Percentiles rank a stretch among this genome's conserved stretches.
These are phyloP conservation scores for Penicillium sp. DNA, from an alignment of 2,329 filamentous ascomycete species.

Conservation along the genomic window DNA sequence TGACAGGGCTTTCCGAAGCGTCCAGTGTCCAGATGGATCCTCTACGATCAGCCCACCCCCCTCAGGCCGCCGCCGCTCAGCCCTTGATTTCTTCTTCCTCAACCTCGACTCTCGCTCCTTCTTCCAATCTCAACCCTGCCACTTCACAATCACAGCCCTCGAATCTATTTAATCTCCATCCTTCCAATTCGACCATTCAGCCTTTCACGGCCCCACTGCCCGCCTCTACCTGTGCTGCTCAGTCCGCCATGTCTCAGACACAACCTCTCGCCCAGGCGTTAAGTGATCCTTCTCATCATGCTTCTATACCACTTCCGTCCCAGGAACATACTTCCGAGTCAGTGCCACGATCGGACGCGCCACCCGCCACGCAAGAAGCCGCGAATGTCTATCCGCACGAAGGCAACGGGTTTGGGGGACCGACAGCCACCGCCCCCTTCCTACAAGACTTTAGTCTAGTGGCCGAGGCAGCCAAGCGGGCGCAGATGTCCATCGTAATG, in stretches of 20 bases:
- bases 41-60: constrained; percentile 18
- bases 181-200: constrained; percentile 17
- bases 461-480: constrained; percentile 89
- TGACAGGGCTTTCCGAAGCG: neutral
- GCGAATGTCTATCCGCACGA: constrained; percentile 30
- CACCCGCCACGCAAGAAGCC: constrained; percentile 13
- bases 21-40: constrained; percentile 21
- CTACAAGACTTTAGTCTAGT: constrained; percentile 82
- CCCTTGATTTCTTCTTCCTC: constrained; percentile 17
- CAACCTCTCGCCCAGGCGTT: constrained; percentile 21
- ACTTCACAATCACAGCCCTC: constrained; percentile 15
- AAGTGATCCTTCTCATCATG: constrained; percentile 9
- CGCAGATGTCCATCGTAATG: constrained; percentile 87
- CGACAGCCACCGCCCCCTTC: constrained; percentile 61
- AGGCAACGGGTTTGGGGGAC: constrained; percentile 34
- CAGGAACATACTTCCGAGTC: constrained; percentile 15
- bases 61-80: constrained; percentile 18
- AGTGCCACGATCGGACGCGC: constrained; percentile 14
- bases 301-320: constrained; percentile 13
- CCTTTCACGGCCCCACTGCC: constrained; percentile 21
- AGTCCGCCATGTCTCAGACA: constrained; percentile 19
- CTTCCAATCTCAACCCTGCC: constrained; percentile 12
- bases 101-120: constrained; percentile 13
- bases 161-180: constrained; percentile 12
- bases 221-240: constrained; percentile 14